These are phyloP conservation scores for Trichoderma gracile DNA, from an alignment of 2,329 filamentous ascomycete genomes.

Conservation along the genomic window DNA sequence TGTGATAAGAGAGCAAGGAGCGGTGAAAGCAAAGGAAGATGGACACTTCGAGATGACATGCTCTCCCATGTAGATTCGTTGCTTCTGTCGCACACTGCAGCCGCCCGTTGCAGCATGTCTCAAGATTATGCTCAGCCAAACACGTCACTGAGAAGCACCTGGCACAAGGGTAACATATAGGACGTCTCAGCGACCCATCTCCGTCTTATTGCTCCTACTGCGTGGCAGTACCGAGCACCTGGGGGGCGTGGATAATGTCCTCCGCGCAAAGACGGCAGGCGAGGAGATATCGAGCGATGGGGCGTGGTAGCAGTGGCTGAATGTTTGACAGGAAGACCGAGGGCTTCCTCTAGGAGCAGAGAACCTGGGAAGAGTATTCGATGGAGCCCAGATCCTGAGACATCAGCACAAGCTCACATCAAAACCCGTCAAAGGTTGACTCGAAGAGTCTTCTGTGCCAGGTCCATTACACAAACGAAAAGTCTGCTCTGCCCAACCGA, in stretches of 20 bases:
- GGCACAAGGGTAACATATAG: conserved; percentile 2
- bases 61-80: conserved; percentile 1
- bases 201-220: background rate
- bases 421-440: background rate
- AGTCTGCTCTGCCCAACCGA: background rate
- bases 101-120: conserved; percentile 22
- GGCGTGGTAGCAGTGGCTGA: background rate
- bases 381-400: background rate
- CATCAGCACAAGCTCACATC: background rate
- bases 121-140: conserved; percentile 20
- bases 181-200: background rate
- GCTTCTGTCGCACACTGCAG: conserved; percentile 14
- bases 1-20: background rate
- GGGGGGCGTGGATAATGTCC: background rate
- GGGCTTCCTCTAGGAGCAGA: background rate
- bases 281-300: background rate
- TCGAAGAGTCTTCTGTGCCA: background rate
- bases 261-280: background rate
- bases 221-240: background rate
- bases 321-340: background rate
- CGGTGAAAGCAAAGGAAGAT: background rate
- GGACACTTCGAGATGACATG: background rate
- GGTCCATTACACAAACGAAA: conserved; percentile 2
- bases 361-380: background rate
- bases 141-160: conserved; percentile 7